Evolutionary conservation across 2,329 filamentous ascomycete species (phyloP), one percentile per base, ranked within the genome.

Genomic region (Pseudogymnoascus sp.): DNA sequence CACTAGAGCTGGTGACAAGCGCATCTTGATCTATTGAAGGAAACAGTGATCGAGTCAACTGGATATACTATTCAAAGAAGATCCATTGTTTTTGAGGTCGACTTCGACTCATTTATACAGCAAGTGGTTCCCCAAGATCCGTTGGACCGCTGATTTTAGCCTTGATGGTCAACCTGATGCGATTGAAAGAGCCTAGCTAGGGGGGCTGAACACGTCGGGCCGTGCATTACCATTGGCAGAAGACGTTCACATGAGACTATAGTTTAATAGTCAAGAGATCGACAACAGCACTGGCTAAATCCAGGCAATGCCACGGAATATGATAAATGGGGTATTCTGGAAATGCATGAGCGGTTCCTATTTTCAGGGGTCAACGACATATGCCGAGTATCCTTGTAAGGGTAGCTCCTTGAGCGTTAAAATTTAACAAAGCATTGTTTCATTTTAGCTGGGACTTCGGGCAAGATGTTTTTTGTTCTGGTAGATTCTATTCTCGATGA

Each of bases 81-180:
- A 53, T 22, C n/a, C 11, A 15, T 8, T 33, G 12, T 8, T 53
- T 53, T 33, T 12, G n/a, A 28, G 22, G 47, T 33, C 12, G 28
- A 53, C 25, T 18, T 18, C 25, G n/a, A 33, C 47, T 53, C 47
- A 14, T 33, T 18, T 33, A 53, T 53, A 53, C 28, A 50, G 33
- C 47, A 20, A 33, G 18, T 33, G 28, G 33, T 53, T 35, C 25
- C n/a, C 28, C 47, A 53, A 53, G 47, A 12, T 8, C 47, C 47
- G 28, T 53, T 33, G 9, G 47, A 53, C 47, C 47, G 28, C n/a
- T 35, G 47, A 53, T 53, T 33, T 53, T 53, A 53, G 47, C 47
- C 47, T 53, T 15, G 47, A 53, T 33, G 15, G 33, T 15, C 47
- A 25, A 53, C 47, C 47, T 53, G 28, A 53, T 53, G 25, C 28